A percentile compares a stretch with the other conserved stretches of the same genome.
Evolutionary conservation across 441 rosid genomes (phyloP).

Genomic region (Erodium chrysanthum): DNA sequence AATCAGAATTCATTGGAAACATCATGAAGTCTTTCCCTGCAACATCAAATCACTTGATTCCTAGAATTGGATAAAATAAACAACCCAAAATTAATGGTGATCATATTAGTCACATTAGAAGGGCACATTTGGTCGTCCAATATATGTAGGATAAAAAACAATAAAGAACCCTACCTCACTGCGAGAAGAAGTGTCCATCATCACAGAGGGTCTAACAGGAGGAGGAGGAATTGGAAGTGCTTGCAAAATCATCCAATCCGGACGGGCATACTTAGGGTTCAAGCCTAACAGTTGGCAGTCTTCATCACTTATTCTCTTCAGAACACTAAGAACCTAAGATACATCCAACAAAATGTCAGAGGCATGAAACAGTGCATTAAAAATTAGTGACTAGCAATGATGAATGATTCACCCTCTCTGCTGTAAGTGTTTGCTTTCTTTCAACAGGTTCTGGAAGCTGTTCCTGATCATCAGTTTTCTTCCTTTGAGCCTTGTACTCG

Average conservation of each 20-base stretch:
- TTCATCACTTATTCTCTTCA: conserved; percentile 90
- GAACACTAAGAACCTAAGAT: conserved; percentile 70
- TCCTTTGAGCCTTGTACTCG: conserved; percentile 68
- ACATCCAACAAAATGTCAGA: conserved; percentile 14
- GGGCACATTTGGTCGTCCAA: neutral
- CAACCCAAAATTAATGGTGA: neutral
- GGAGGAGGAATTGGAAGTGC: conserved; percentile 99
- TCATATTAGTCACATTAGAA: neutral
- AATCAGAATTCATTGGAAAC: conserved; percentile 12
- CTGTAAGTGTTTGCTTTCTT: conserved; percentile 89
- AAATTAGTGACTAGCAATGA: neutral
- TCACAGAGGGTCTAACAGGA: conserved; percentile 97
- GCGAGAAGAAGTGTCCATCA: conserved; percentile 99
- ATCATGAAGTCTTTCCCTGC: neutral
- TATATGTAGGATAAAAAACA: conserved; percentile 1
- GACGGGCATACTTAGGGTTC: conserved; percentile 92
- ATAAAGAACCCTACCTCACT: conserved; percentile 62
- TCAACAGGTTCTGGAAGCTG: conserved; percentile 96
- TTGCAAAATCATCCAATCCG: conserved; percentile 99
- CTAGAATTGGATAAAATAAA: neutral
- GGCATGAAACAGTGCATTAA: neutral
- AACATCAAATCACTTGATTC: neutral
- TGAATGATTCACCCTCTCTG: conserved; percentile 61
- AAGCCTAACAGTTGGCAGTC: conserved; percentile 81
- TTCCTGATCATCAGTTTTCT: conserved; percentile 78